Evolutionary conservation across 2,329 filamentous ascomycete species (phyloP).

Genomic region (Calonectria hawksworthii): DNA sequence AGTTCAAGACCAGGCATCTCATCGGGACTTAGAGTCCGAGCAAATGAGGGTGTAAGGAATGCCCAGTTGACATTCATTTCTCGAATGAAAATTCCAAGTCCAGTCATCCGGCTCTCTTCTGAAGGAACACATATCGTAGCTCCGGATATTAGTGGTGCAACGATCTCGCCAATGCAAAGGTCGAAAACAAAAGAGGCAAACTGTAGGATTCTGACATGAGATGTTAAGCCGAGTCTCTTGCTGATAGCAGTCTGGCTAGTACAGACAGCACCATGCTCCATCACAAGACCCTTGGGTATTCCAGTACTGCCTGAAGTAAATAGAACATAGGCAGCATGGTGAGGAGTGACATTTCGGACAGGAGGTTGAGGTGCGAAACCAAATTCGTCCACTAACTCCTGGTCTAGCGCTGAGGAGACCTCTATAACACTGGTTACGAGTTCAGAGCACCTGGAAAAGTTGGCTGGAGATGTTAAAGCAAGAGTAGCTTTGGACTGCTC

Average conservation of each 20-base stretch:
- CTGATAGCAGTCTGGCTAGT: conserved; percentile 27
- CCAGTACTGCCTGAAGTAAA: conserved; percentile 45
- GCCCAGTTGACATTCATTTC: conserved; percentile 29
- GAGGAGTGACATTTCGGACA: neutral
- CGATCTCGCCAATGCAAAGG: conserved; percentile 36
- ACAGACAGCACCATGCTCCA: conserved; percentile 35
- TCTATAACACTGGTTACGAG: neutral
- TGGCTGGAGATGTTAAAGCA: neutral
- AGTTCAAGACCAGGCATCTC: conserved; percentile 28
- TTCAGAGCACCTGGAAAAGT: neutral
- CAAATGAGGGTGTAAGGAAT: conserved; percentile 42
- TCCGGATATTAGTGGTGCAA: conserved; percentile 25
- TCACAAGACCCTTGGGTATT: conserved; percentile 40
- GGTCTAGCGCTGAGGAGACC: neutral
- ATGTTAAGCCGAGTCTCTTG: conserved; percentile 21
- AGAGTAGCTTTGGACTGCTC: neutral
- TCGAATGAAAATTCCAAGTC: conserved; percentile 33
- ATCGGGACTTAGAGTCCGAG: conserved; percentile 27
- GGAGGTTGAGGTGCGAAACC: conserved; percentile 12
- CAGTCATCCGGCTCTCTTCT: conserved; percentile 35
- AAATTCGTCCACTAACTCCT: conserved; percentile 38
- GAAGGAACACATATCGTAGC: conserved; percentile 42
- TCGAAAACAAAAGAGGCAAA: conserved; percentile 44
- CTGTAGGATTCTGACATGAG: conserved; percentile 32
- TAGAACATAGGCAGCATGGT: conserved; percentile 31